Base-by-base conservation (phyloP, 2,329 filamentous ascomycete species). In the Chaetomium sp. region DNA sequence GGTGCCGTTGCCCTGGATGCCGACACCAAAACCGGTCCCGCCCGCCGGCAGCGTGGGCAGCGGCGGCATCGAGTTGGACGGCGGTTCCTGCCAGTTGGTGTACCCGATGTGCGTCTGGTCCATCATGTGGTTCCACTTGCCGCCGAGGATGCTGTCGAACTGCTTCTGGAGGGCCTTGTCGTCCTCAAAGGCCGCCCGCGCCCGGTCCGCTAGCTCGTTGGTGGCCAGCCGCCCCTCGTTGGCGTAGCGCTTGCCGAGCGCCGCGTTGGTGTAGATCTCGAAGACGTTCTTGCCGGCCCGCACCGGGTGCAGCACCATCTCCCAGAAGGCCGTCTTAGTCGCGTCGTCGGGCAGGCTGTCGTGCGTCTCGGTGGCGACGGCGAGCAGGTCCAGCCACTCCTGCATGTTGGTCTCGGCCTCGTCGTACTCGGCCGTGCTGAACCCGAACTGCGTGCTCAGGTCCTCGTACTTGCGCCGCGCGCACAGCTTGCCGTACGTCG, bases 251-350 rank as follows among this genome's bases (percentile, higher is more conserved):
- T 70, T 82, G 81, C 68, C 69, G 5, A 76, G 75, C 0, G 78
- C 80, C 16, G 75, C 74, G n/a, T 78, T 79, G 60, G 81, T 79
- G 70, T 80, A 78, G 50, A 82, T 81, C 59, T 84, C 79, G 61
- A 83, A 78, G 63, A 83, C 80, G 42, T 81, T 82, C 31, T 80
- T 80, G 49, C 81, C 84, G 5, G 84, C 84, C 50, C 82, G 77
- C 21, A 83, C 80, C 2, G 85, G 84, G 67, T 88, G 84, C 27
- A 85, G 75, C 8, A 87, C 79, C 64, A 84, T 78, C 70, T 87
- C 79, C 73, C 85, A 87, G 74, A 85, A 86, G 1, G 83, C 75
- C 8, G 80, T 74, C 62, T 42, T 42, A 13, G 35, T 42, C 81
- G 78, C 4, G 77, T 75, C 76, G 0, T 70, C 68, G 0, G 79